A percentile compares a stretch with the other conserved stretches of the same genome.
Conservation (phyloP, 805 yeast genomes). For the Saturnispora halmiae region DNA sequence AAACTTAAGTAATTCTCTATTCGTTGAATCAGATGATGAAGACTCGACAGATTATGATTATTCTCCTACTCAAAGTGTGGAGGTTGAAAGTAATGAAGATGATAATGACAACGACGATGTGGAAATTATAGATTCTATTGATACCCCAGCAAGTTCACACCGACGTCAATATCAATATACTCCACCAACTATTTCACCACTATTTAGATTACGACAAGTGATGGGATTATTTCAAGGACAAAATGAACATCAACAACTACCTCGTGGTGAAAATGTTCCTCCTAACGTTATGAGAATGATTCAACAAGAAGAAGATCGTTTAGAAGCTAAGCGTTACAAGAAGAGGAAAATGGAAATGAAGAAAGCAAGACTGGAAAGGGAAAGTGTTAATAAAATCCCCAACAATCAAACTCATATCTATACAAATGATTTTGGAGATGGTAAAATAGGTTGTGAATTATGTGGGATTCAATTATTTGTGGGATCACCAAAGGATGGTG, state of each 20-base stretch:
- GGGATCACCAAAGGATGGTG: conserved; percentile 44
- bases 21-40: conserved; percentile 3
- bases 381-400: conserved; percentile 14
- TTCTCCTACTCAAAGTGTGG: neutral
- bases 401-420: conserved; percentile 17
- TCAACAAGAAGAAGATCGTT: conserved; percentile 22
- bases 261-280: conserved; percentile 20
- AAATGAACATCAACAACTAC: neutral
- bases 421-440: conserved; percentile 27
- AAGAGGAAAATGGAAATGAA: conserved; percentile 12
- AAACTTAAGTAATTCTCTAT: neutral
- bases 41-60: neutral
- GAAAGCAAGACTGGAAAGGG: conserved; percentile 14
- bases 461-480: conserved; percentile 69
- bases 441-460: conserved; percentile 40
- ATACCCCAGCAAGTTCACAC: conserved; percentile 7
- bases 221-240: neutral
- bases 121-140: conserved; percentile 3
- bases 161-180: neutral
- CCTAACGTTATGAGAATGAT: conserved; percentile 24
- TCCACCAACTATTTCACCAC: conserved; percentile 3
- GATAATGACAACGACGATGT: conserved; percentile 8
- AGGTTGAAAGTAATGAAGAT: conserved; percentile 9
- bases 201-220: conserved; percentile 1
- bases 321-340: conserved; percentile 22